Evolutionary conservation across 2,329 filamentous ascomycete genomes (phyloP).

Genomic region (Cadophora sp.): DNA sequence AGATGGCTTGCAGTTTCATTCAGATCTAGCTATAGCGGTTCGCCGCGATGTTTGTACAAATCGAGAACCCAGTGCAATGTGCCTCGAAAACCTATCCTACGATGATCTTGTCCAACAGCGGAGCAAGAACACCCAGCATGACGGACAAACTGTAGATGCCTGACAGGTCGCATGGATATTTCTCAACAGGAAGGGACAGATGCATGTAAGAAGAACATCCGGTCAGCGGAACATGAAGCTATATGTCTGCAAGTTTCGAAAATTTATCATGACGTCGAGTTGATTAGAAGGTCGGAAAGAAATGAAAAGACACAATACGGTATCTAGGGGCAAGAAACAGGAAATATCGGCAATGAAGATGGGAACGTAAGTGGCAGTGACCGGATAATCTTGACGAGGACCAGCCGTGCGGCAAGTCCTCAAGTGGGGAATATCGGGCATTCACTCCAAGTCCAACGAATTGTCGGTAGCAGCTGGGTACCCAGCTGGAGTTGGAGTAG

Average conservation of each 20-base stretch:
- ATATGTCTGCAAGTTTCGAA: conserved; percentile 15
- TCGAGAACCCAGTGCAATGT: conserved; percentile 7
- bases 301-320: conserved; percentile 5
- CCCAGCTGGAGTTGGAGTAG: conserved; percentile 38
- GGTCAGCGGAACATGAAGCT: conserved; percentile 15
- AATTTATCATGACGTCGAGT: conserved; percentile 10
- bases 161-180: conserved; percentile 16
- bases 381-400: conserved; percentile 6
- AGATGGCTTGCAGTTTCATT: not conserved
- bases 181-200: conserved; percentile 16
- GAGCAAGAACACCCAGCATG: conserved; percentile 30
- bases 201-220: conserved; percentile 1
- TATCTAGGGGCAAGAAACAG: conserved; percentile 13
- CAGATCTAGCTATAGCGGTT: conserved; percentile 4
- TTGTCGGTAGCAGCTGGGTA: conserved; percentile 28
- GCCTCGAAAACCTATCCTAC: conserved; percentile 32
- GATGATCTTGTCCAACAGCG: conserved; percentile 32
- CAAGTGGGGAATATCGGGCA: conserved; percentile 1
- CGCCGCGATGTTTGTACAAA: conserved; percentile 18
- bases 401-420: conserved; percentile 14
- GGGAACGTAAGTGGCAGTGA: not conserved
- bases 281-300: conserved; percentile 9
- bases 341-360: conserved; percentile 17
- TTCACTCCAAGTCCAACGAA: conserved; percentile 29
- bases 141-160: conserved; percentile 13